A percentile compares a stretch with the other conserved stretches of the same genome.
Evolutionary conservation across 2,329 filamentous ascomycete genomes (phyloP).

Genomic region (Colletotrichum sp.): DNA sequence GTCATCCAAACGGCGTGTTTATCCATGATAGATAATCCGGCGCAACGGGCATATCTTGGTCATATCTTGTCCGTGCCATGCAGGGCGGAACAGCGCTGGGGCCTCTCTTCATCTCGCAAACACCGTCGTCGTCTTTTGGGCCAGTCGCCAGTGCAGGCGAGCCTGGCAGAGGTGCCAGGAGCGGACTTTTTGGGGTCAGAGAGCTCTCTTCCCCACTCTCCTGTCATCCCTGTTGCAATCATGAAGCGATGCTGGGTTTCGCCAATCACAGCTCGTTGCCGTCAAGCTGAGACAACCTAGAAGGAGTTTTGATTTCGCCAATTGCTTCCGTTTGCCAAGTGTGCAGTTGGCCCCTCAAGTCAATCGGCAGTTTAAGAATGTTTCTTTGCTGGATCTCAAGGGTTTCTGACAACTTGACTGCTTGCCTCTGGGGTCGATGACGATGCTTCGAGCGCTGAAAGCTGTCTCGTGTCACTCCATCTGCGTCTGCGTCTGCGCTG

Average conservation of each 20-base stretch:
- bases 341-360: not conserved
- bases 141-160: not conserved
- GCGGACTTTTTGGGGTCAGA: not conserved
- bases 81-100: not conserved
- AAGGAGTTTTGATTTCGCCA: conserved; percentile 10
- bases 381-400: not conserved
- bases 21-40: not conserved
- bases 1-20: conserved; percentile 12
- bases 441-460: not conserved
- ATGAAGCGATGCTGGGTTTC: not conserved
- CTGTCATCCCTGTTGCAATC: not conserved
- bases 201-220: not conserved
- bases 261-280: conserved; percentile 2
- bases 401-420: not conserved
- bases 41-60: conserved; percentile 8
- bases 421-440: not conserved
- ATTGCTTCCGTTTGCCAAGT: conserved; percentile 3
- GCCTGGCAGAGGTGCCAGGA: not conserved
- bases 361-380: conserved; percentile 1
- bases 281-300: conserved; percentile 6
- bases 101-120: conserved; percentile 8
- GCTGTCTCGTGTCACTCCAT: not conserved
- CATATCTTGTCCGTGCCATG: conserved; percentile 8
- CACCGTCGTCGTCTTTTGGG: not conserved
- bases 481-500: not conserved